Evolutionary conservation across 2,329 filamentous ascomycete species (phyloP).

Genomic region (Exophiala viscosa): DNA sequence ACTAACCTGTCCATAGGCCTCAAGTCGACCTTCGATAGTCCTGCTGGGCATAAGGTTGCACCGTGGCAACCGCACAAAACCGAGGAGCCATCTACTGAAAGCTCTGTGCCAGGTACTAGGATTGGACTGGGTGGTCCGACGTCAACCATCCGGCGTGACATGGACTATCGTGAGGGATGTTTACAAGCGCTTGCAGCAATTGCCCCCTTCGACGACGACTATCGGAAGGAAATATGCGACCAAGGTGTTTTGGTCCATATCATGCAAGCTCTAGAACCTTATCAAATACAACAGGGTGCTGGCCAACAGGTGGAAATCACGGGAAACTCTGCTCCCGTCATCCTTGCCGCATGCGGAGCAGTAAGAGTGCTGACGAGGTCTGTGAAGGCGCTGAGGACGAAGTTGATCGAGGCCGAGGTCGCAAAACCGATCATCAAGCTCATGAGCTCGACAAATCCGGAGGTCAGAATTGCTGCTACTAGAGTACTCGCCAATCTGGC

Average conservation of each 20-base stretch:
- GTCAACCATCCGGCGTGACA: slow-evolving; percentile 62
- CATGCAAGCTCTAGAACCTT: slow-evolving; percentile 72
- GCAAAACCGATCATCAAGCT: slow-evolving; percentile 72
- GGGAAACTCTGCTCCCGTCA: slow-evolving; percentile 73
- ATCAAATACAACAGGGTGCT: slow-evolving; percentile 30
- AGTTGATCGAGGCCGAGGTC: slow-evolving; percentile 79
- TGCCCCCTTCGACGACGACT: slow-evolving; percentile 74
- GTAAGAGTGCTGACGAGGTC: slow-evolving; percentile 79
- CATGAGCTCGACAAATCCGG: slow-evolving; percentile 68
- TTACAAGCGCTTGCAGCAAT: slow-evolving; percentile 79
- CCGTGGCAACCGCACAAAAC: slow-evolving; percentile 25
- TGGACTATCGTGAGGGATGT: slow-evolving; percentile 70
- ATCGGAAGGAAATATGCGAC: slow-evolving; percentile 76
- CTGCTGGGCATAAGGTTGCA: slow-evolving; percentile 39
- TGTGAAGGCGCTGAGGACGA: slow-evolving; percentile 77
- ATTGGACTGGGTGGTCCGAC: slow-evolving; percentile 52
- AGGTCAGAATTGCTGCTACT: slow-evolving; percentile 82
- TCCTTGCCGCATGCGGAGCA: slow-evolving; percentile 80
- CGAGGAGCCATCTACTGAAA: slow-evolving; percentile 2
- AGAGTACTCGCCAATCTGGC: slow-evolving; percentile 81
- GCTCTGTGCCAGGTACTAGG: neutral
- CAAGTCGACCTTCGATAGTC: slow-evolving; percentile 63
- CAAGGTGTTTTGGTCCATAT: slow-evolving; percentile 77
- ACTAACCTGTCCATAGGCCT: slow-evolving; percentile 61
- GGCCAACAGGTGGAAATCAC: slow-evolving; percentile 31